Base-by-base conservation (phyloP, 257 asterid species). In the Nicotiana knightiana region DNA sequence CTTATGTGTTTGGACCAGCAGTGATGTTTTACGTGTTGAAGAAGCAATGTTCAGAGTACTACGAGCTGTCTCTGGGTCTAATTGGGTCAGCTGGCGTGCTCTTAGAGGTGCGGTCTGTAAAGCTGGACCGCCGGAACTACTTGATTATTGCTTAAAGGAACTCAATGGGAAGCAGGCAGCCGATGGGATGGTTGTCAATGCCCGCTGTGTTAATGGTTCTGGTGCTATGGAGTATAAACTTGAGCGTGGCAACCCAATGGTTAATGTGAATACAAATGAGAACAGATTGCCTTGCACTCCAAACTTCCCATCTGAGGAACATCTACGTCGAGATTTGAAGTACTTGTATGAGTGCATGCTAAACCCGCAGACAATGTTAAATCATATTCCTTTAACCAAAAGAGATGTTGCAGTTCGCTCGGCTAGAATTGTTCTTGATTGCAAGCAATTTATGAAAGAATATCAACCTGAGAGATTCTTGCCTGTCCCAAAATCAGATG, bases 21-120 rank as follows among this genome's bases (percentile, higher is more conserved):
- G 17, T 63, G 99, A 96, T 82, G 81, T 91, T 46, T 81, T 82
- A 53, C 94, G 94, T 4, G 99, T 94, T 18, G 97, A 94, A 81
- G 96, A 89, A 77, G 95, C 99, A 46, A 91, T 94, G 97, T 90
- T 94, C 79, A 93, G 89, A 86, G 97, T 96, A 66, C 80, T 96
- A 78, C 90, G 97, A 46, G 99, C 97, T 24, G 97, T 94, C 61
- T 89, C 93, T 63, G 96, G 96, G 53, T 85, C 98, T 87, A 90
- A 92, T 85, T 96, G 99, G 99, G 98, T 96, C 80, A 90, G 97
- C 79, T 93, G 94, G 97, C 96, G 99, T 67, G 93, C 98, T 73
- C 94, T 96, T 68, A 92, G 91, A 85, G 99, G 98, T 68, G 98
- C 99, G 54, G 98, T 96, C 76, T 96, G 94, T 88, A 89, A 87